These are phyloP conservation scores for Citropsis articulata DNA, from an alignment of 345 rosid genomes.

Conservation along the genomic window DNA sequence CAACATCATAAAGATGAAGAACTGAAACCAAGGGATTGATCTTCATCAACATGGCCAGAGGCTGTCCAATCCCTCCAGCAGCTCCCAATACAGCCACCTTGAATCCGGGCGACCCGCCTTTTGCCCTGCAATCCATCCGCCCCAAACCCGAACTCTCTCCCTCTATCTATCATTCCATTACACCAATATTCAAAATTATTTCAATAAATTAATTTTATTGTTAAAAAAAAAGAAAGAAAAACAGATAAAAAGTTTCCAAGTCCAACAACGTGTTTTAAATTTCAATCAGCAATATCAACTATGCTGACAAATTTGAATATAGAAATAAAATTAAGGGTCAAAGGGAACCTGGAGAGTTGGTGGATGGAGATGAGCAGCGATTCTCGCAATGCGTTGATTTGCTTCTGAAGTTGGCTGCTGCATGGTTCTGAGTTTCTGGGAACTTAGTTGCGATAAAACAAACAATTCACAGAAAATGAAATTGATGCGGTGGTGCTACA, in stretches of 20 bases:
- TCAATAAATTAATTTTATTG: background rate
- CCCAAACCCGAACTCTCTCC: slow-evolving; percentile 38
- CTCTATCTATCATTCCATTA: slow-evolving; percentile 32
- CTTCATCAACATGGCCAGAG: slow-evolving; percentile 90
- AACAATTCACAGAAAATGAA: background rate
- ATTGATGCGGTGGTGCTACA: background rate
- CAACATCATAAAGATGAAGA: slow-evolving; percentile 95
- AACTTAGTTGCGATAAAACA: background rate
- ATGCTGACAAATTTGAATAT: background rate
- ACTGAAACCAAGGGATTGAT: slow-evolving; percentile 90
- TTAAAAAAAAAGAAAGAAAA: no score
- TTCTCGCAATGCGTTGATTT: slow-evolving; percentile 68
- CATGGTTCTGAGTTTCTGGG: background rate
- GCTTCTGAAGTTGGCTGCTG: slow-evolving; percentile 36
- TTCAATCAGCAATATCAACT: background rate
- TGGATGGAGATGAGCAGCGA: slow-evolving; percentile 78
- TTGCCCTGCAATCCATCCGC: slow-evolving; percentile 65
- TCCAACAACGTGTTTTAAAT: no score
- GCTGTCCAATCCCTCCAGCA: slow-evolving; percentile 97
- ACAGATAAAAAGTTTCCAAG: no score
- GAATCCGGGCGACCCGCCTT: slow-evolving; percentile 86
- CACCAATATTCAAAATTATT: background rate
- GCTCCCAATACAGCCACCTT: slow-evolving; percentile 95
- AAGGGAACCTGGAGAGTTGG: slow-evolving; percentile 14
- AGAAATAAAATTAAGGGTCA: background rate